phyloP scores from a whole-genome alignment of 768 basidiomycete genomes.

The Inosperma sp. region DNA sequence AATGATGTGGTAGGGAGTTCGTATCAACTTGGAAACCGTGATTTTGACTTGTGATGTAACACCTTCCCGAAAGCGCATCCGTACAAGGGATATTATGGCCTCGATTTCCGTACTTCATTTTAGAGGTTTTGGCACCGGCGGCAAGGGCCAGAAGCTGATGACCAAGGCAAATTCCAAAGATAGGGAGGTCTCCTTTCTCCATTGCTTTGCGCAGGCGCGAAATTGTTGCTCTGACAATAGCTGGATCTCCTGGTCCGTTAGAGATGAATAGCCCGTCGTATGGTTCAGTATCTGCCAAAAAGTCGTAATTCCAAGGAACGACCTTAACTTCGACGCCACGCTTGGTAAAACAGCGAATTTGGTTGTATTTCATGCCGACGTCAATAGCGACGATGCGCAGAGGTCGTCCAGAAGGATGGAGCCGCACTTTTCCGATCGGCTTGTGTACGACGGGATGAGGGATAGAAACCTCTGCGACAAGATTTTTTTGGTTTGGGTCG shows the following conservation, averaged over 20 bases:
- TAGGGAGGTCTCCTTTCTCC: conserved; percentile 72
- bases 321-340: conserved; percentile 96
- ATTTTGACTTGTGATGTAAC: conserved; percentile 99
- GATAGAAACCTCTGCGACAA: conserved; percentile 88
- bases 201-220: conserved; percentile 60
- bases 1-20: conserved; percentile 68
- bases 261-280: conserved; percentile 96
- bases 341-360: conserved; percentile 90
- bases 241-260: conserved; percentile 96
- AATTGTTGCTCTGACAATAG: conserved; percentile 73
- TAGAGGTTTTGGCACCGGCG: conserved; percentile 88
- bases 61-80: conserved; percentile 86
- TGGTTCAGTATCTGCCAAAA: conserved; percentile 68
- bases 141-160: conserved; percentile 96
- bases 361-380: conserved; percentile 99
- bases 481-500: conserved; percentile 85
- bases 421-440: conserved; percentile 48
- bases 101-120: conserved; percentile 99
- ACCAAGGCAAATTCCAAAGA: conserved; percentile 98
- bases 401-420: conserved; percentile 75
- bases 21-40: conserved; percentile 96
- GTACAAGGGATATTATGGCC: conserved; percentile 99
- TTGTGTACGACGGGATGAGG: conserved; percentile 61
- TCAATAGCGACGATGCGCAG: conserved; percentile 88
- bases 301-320: conserved; percentile 96